A percentile compares a stretch with the other conserved stretches of the same genome.
Conservation (phyloP, 371 early-diverging fungal genomes). For the Dentiscutata heterogama region DNA sequence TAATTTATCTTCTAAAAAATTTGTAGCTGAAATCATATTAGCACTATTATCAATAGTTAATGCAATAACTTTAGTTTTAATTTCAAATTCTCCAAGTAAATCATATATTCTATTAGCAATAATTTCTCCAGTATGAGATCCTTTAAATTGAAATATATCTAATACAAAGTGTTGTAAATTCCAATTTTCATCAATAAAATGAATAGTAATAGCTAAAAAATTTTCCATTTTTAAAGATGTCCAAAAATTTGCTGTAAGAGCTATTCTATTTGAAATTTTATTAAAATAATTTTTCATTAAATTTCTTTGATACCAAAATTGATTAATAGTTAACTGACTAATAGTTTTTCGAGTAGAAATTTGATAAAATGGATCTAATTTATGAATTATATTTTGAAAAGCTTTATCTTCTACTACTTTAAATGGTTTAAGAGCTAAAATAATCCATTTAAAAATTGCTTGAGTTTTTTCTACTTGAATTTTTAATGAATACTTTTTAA, state of each 20-base stretch:
- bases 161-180: constrained; percentile 1
- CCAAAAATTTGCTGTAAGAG: neutral
- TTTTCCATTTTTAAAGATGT: neutral
- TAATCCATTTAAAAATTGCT: no score
- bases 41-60: constrained; percentile 9
- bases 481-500: no score
- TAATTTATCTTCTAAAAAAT: neutral
- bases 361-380: no score
- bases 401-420: no score
- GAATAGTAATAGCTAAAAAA: constrained; percentile 7
- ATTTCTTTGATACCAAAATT: no score
- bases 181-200: constrained; percentile 23
- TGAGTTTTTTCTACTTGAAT: no score
- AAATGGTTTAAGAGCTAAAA: no score
- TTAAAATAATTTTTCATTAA: neutral
- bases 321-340: no score
- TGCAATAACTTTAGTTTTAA: neutral
- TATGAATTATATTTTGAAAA: no score
- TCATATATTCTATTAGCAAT: neutral
- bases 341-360: no score
- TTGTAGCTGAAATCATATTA: neutral
- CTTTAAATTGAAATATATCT: neutral
- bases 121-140: neutral
- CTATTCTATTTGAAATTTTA: neutral
- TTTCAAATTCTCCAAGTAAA: neutral